Percentiles rank a stretch among this genome's conserved stretches.
These are phyloP conservation scores for Nakazawaea peltata DNA, from an alignment of 805 yeast species.

Conservation along the genomic window DNA sequence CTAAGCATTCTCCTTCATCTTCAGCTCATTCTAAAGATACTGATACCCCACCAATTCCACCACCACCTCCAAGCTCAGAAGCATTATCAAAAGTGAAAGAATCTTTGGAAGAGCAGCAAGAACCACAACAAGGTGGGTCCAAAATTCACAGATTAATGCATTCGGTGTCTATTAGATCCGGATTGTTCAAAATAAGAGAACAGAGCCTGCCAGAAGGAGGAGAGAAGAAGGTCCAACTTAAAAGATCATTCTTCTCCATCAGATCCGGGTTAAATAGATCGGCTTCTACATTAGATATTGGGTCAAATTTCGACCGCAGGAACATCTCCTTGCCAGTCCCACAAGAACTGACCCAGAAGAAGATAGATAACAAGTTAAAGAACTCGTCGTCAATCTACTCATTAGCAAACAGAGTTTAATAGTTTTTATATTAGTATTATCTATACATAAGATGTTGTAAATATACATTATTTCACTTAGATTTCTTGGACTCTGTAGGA, in stretches of 20 bases:
- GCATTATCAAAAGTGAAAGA: background rate
- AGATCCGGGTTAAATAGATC: slow-evolving; percentile 13
- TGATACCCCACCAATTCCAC: background rate
- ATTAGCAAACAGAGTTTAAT: slow-evolving; percentile 21
- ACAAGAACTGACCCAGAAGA: slow-evolving; percentile 45
- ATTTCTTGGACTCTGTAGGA: no score
- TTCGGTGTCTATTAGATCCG: slow-evolving; percentile 22
- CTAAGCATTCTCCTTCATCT: no score
- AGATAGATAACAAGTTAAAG: slow-evolving; percentile 42
- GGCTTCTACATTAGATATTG: slow-evolving; percentile 11
- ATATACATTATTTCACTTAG: background rate
- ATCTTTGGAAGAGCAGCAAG: background rate
- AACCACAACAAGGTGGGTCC: background rate
- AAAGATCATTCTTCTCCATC: slow-evolving; percentile 21
- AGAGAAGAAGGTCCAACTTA: slow-evolving; percentile 13
- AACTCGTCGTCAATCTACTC: slow-evolving; percentile 42
- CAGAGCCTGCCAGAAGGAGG: slow-evolving; percentile 3
- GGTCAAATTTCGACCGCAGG: slow-evolving; percentile 19
- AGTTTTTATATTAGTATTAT: no score
- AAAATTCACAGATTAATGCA: slow-evolving; percentile 16
- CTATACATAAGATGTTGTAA: no score
- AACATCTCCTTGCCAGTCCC: slow-evolving; percentile 55
- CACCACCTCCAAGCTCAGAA: background rate
- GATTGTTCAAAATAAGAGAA: slow-evolving; percentile 12
- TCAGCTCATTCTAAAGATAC: background rate